Evolutionary conservation across 176 grass and related monocot genomes (phyloP), one percentile per base, ranked within the genome.

Genomic region (Pontederia paniculata): DNA sequence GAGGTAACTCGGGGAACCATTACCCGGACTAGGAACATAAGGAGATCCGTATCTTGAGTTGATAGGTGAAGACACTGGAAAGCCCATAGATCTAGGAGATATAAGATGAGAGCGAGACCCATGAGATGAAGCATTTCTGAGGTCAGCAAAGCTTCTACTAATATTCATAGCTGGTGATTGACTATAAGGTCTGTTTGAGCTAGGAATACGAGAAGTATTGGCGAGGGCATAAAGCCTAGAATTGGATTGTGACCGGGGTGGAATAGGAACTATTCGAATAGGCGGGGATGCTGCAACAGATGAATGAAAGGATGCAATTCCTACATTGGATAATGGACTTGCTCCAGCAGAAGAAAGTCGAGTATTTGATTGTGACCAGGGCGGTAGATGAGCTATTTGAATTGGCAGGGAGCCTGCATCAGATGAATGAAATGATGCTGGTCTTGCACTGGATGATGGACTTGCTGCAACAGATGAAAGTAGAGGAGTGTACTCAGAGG

Each of bases 401-500:
- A 67, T 9, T 2, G 12, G 12, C 21, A 48, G 50, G 17, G 64
- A 67, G 52, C 28, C 48, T 42, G 64, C 50, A n/a, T 44, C 5
- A 9, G 64, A 54, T 42, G 64, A 54, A 54, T 21, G 50, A 12
- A 67, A 54, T 15, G 64, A 51, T 44, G 64, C 42, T 14, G 20
- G n/a, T 44, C 28, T 28, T 12, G 31, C 12, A 23, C 9, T 22
- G 25, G 17, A 28, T 21, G 50, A 20, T 52, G 28, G 31, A 44
- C 28, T 67, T 22, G 50, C 49, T 9, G 5, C 67, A 20, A 51
- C 47, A 63, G 83, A 78, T 21, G 74, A 81, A 68, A 95, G 89
- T 31, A 95, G 54, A 66, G 89, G 89, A 12, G 84, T 88, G 16
- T 58, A 76, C 72, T 95, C 89, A 28, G 84, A 76, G 52, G 82